These are phyloP conservation scores for Hemileia vastatrix DNA, from an alignment of 1,284 basidiomycete genomes.

Conservation along the genomic window DNA sequence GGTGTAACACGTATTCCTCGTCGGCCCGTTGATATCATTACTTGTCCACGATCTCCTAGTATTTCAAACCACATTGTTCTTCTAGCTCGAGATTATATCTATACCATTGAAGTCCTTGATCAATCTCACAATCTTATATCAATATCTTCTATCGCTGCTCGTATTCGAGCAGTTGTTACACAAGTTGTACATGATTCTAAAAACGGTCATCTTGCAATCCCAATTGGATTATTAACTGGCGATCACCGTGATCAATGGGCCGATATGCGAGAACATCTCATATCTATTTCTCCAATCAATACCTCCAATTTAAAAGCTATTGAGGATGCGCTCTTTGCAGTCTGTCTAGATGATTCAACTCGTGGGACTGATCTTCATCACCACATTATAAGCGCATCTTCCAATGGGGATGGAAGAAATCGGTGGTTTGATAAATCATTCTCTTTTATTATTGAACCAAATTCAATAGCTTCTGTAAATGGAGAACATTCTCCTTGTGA, in stretches of 20 bases:
- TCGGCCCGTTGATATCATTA: slow-evolving; percentile 43
- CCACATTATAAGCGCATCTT: slow-evolving; percentile 67
- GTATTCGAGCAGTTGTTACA: slow-evolving; percentile 38
- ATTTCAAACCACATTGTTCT: slow-evolving; percentile 40
- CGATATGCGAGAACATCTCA: slow-evolving; percentile 54
- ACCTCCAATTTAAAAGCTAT: slow-evolving; percentile 55
- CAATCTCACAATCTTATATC: slow-evolving; percentile 17
- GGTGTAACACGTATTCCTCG: slow-evolving; percentile 43
- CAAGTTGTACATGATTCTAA: slow-evolving; percentile 38
- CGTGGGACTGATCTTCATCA: slow-evolving; percentile 54
- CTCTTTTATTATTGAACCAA: slow-evolving; percentile 72
- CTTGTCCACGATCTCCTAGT: slow-evolving; percentile 27
- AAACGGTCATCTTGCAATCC: slow-evolving; percentile 30
- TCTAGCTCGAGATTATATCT: slow-evolving; percentile 42
- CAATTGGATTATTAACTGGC: slow-evolving; percentile 38
- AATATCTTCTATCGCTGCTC: slow-evolving; percentile 14
- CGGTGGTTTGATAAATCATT: slow-evolving; percentile 89
- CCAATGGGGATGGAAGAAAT: slow-evolving; percentile 62
- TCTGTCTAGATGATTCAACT: slow-evolving; percentile 51
- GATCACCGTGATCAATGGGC: slow-evolving; percentile 43
- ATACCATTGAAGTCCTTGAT: slow-evolving; percentile 37
- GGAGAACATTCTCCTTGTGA: slow-evolving; percentile 92
- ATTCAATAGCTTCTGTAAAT: slow-evolving; percentile 71
- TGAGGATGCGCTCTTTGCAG: slow-evolving; percentile 63
- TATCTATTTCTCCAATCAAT: slow-evolving; percentile 61